Evolutionary conservation across 2,329 filamentous ascomycete species (phyloP), one percentile per base, ranked within the genome.

Genomic region (Aspergillus intermedius): DNA sequence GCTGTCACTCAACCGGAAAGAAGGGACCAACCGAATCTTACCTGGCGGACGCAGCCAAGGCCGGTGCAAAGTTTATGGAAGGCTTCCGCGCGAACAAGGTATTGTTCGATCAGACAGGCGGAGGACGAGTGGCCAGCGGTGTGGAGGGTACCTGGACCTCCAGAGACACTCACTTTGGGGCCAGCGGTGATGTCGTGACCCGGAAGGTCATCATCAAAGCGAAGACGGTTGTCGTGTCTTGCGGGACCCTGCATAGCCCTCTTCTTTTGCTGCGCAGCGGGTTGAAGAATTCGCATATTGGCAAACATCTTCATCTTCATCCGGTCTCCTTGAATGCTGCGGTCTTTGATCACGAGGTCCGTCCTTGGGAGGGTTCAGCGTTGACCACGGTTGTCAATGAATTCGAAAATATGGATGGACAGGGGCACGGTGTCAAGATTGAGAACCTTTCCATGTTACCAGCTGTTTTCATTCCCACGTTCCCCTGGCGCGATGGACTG

Each of bases 1-100:
- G 80, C 17, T 85, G 82, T 55, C 74, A 75, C 7, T 79, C 80
- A 2, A 82, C 78, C 42, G 82, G 83, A 54, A 96, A 96, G 72
- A 83, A 86, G 65, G 89, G 91, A 0, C 87, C 91, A 0, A 79
- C 81, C 0, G 82, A 87, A 21, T 82, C 81, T 5, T 96, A 83
- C 76, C 74, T 96, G 12, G 87, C 87, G 0, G 88, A 90, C 58
- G 90, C 91, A 2, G 86, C 84, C 1, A 77, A 77, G 46, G 82
- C 86, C 0, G 90, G 90, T 0, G 87, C 90, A 1, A 75, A 79
- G 54, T 95, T 95, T 63, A 79, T 94, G 49, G 89, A 96, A 72
- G 90, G 90, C 0, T 88, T 93, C 60, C 69, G 82, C 17, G 87
- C 83, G 0, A 79, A 87, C 10, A 78, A 78, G 51, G 74, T 96